These are phyloP conservation scores for Arabis alpina DNA, from an alignment of 345 rosid genomes.

Conservation along the genomic window DNA sequence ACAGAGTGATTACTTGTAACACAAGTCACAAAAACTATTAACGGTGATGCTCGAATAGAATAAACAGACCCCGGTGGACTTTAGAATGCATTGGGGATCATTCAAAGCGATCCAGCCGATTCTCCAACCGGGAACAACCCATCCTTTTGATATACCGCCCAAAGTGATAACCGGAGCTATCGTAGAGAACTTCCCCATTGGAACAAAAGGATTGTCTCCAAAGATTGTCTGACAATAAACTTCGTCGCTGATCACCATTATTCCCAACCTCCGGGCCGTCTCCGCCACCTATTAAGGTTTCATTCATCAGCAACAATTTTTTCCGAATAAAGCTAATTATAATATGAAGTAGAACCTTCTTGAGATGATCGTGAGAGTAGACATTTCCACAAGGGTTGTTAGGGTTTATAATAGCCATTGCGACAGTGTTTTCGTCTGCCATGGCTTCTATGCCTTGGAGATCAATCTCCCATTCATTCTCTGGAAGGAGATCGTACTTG, in stretches of 20 bases:
- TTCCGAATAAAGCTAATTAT: neutral
- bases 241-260: conserved; percentile 75
- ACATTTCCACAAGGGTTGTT: conserved; percentile 74
- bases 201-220: conserved; percentile 60
- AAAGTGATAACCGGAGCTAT: conserved; percentile 63
- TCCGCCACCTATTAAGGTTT: conserved; percentile 53
- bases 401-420: conserved; percentile 68
- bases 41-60: neutral
- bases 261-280: conserved; percentile 62
- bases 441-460: conserved; percentile 59
- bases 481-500: conserved; percentile 68
- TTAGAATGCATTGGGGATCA: conserved; percentile 61
- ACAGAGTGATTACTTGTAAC: conserved; percentile 31
- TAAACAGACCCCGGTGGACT: conserved; percentile 52
- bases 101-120: conserved; percentile 68
- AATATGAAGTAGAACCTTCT: conserved; percentile 42
- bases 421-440: conserved; percentile 67
- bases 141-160: conserved; percentile 76
- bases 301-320: neutral
- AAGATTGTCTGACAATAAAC: conserved; percentile 60
- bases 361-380: conserved; percentile 59
- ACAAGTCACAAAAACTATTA: conserved; percentile 2
- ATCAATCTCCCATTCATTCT: conserved; percentile 72
- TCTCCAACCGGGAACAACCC: conserved; percentile 88
- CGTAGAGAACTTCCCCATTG: conserved; percentile 69